Evolutionary conservation across 805 yeast genomes (phyloP).

Genomic region (Nakazawaea pomicola): DNA sequence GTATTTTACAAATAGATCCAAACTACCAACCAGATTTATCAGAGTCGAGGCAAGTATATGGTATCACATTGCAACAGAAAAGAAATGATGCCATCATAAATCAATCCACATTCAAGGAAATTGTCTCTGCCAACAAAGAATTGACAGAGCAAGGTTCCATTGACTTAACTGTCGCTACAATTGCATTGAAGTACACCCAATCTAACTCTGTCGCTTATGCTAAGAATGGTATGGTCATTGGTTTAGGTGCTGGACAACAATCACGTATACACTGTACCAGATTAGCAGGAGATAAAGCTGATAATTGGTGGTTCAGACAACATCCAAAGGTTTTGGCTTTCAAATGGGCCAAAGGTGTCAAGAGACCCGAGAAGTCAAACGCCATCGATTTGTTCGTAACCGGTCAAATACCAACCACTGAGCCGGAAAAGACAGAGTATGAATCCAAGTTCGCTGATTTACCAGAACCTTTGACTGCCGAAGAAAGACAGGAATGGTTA

Average conservation of each 20-base stretch:
- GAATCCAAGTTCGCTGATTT: conserved; percentile 80
- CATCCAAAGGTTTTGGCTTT: conserved; percentile 90
- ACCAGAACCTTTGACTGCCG: conserved; percentile 77
- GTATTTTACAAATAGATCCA: conserved; percentile 94
- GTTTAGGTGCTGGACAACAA: conserved; percentile 99
- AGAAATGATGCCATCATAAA: conserved; percentile 96
- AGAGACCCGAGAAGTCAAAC: conserved; percentile 97
- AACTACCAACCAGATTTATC: conserved; percentile 74
- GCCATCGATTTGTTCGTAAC: conserved; percentile 95
- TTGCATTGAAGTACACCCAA: conserved; percentile 96
- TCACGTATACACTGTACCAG: conserved; percentile 99
- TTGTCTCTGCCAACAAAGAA: conserved; percentile 80
- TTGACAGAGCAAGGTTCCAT: conserved; percentile 89
- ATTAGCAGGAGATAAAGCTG: conserved; percentile 98
- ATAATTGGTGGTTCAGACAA: conserved; percentile 99
- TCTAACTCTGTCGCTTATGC: conserved; percentile 98
- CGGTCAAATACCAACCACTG: conserved; percentile 83
- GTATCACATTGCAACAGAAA: conserved; percentile 92
- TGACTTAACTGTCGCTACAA: conserved; percentile 95
- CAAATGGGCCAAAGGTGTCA: conserved; percentile 97
- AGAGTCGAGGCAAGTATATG: conserved; percentile 95
- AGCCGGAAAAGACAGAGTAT: conserved; percentile 91
- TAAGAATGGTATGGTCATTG: conserved; percentile 98
- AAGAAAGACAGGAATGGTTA: conserved; percentile 88
- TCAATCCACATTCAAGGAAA: conserved; percentile 84